phyloP scores from a whole-genome alignment of 352 stramenopile species.

The Thalassiosira hispida region DNA sequence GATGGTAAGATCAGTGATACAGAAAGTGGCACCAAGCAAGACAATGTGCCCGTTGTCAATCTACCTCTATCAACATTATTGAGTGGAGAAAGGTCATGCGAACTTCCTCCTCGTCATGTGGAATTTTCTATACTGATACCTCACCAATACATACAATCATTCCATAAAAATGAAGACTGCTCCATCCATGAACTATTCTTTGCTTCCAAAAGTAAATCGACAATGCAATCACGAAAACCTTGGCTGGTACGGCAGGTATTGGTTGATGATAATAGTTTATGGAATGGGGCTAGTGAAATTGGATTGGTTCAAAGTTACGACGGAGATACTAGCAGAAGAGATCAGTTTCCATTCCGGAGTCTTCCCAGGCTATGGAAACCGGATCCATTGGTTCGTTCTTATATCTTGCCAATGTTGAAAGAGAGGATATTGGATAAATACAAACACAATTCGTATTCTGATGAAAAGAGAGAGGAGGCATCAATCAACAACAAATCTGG shows the following conservation, averaged over 20 bases:
- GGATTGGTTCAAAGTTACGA: slow-evolving; percentile 8
- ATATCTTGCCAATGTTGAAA: slow-evolving; percentile 63
- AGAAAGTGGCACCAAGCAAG: neutral
- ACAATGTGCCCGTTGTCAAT: slow-evolving; percentile 37
- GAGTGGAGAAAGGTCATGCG: slow-evolving; percentile 68
- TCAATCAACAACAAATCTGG: neutral
- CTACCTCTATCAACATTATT: slow-evolving; percentile 47
- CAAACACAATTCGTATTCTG: neutral
- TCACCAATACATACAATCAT: slow-evolving; percentile 8
- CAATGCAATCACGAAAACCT: slow-evolving; percentile 65
- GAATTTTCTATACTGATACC: slow-evolving; percentile 72
- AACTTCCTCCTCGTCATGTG: slow-evolving; percentile 70
- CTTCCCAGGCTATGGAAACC: slow-evolving; percentile 77
- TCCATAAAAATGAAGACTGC: slow-evolving; percentile 11
- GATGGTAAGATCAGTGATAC: neutral
- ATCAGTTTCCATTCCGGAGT: slow-evolving; percentile 20
- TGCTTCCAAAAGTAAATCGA: slow-evolving; percentile 45
- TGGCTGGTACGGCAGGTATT: slow-evolving; percentile 75
- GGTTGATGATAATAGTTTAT: slow-evolving; percentile 52
- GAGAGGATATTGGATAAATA: slow-evolving; percentile 21
- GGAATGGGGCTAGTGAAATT: slow-evolving; percentile 38
- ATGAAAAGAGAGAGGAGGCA: neutral
- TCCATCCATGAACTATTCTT: slow-evolving; percentile 61
- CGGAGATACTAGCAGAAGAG: slow-evolving; percentile 1
- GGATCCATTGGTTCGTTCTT: slow-evolving; percentile 69